Evolutionary conservation across 768 basidiomycete genomes (phyloP), one percentile per base, ranked within the genome.

Genomic region (Paxillus ammoniavirescens): DNA sequence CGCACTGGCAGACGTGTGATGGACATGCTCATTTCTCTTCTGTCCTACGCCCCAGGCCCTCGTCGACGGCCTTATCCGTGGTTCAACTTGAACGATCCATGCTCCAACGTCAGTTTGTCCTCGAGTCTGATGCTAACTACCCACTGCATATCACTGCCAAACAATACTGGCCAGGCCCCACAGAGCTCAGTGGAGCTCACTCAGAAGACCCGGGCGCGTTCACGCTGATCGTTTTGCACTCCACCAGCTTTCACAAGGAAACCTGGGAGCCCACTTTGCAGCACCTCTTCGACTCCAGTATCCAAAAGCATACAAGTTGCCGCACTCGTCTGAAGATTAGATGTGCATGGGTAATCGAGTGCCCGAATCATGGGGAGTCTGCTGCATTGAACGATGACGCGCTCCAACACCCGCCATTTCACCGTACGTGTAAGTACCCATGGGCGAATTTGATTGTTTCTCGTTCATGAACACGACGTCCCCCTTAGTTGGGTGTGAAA

Each of bases 211-310:
- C 70, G 6, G 68, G 76, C 35, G 82, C 78, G 5, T 62, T 80
- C 53, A 86, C 85, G 0, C 72, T 87, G 33, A 69, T 87, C 31
- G 61, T 85, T n/a, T 70, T 86, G 2, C 86, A 88, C 64, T 81
- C 84, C 4, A 87, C 86, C 2, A 84, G 85, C 64, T 88, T 85
- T 60, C 86, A 86, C 71, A 87, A 87, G 65, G 86, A 89, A 69
- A 83, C 80, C 2, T 88, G 83, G 84, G 83, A 86, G 57, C 83
- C 86, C 2, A 76, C 79, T 4, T 58, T 88, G 13, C 73, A 74
- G 21, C 71, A 70, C 13, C 57, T 89, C 21, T 81, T 21, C 3
- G 21, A 21, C 1, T 21, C 21, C 21, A 3, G 21, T 21, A 2
- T 59, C n/a, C 49, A 52, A 5, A 21, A 28, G n/a, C n/a, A 37